Evolutionary conservation across 1,284 basidiomycete species (phyloP).

Genomic region (Cutaneotrichosporon spelunceum): DNA sequence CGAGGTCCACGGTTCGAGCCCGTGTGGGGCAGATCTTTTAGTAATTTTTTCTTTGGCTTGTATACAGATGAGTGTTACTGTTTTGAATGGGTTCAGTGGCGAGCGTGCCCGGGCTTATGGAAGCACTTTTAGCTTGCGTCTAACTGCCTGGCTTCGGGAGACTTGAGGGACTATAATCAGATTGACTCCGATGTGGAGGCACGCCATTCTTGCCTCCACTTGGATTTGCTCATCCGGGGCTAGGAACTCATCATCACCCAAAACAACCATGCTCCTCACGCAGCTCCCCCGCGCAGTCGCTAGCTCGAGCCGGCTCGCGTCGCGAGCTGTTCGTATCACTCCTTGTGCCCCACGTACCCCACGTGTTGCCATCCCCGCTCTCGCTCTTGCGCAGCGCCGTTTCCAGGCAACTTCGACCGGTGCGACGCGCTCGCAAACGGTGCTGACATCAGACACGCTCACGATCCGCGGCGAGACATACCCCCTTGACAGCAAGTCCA

Average conservation of each 20-base stretch:
- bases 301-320: conserved; percentile 9
- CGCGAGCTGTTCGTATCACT: not conserved
- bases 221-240: not conserved
- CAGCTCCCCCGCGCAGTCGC: conserved; percentile 18
- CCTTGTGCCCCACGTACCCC: not conserved
- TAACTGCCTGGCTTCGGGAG: not conserved
- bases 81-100: not conserved
- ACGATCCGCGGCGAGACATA: conserved; percentile 53
- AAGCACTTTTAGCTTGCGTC: not conserved
- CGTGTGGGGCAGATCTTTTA: conserved; percentile 12
- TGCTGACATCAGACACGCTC: conserved; percentile 22
- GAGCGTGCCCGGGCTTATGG: not conserved
- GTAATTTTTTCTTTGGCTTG: not conserved
- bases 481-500: conserved; percentile 73
- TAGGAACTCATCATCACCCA: not conserved
- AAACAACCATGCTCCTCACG: conserved; percentile 12
- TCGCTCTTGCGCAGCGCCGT: not conserved
- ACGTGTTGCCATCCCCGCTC: not conserved
- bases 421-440: not conserved
- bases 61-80: not conserved
- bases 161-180: not conserved
- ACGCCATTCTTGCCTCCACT: not conserved
- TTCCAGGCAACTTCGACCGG: not conserved
- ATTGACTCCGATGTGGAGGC: not conserved
- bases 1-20: conserved; percentile 18